A percentile compares a stretch with the other conserved stretches of the same genome.
These are phyloP conservation scores for Penicillium sp. DNA, from an alignment of 2,329 filamentous ascomycete genomes.

Conservation along the genomic window DNA sequence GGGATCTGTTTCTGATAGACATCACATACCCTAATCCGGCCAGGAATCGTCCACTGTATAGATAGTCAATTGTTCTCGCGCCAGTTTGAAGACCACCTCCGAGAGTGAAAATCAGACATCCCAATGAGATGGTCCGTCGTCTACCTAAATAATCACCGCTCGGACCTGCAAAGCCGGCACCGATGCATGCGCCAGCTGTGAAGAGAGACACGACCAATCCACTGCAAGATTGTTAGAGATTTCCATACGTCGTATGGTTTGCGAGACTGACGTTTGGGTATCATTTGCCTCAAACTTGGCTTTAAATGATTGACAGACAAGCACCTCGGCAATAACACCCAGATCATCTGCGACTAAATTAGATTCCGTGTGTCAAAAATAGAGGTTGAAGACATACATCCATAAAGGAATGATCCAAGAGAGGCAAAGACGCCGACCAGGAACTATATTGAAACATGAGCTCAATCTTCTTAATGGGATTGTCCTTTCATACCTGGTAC, in stretches of 20 bases:
- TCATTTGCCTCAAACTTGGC: constrained; percentile 33
- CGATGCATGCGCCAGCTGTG: constrained; percentile 72
- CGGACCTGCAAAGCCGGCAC: constrained; percentile 64
- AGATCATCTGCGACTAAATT: constrained; percentile 47
- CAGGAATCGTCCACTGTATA: constrained; percentile 69
- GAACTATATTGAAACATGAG: constrained; percentile 45
- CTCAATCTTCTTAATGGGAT: too few relatives aligned
- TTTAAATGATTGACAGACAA: constrained; percentile 43
- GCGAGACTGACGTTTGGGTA: constrained; percentile 32
- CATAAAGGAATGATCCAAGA: constrained; percentile 58
- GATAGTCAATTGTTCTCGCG: constrained; percentile 58
- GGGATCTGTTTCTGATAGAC: neutral
- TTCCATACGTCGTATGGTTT: neutral
- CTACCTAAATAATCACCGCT: constrained; percentile 65
- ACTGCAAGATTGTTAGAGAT: constrained; percentile 33
- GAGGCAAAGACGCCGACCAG: constrained; percentile 60
- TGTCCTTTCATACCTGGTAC: constrained; percentile 52
- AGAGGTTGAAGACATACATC: constrained; percentile 39
- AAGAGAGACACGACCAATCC: constrained; percentile 76
- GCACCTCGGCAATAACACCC: constrained; percentile 60
- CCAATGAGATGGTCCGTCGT: constrained; percentile 69
- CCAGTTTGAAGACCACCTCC: constrained; percentile 73
- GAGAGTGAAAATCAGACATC: constrained; percentile 68
- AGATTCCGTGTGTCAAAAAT: neutral
- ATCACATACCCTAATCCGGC: constrained; percentile 54